Evolutionary conservation across 139 green algal species (phyloP), one percentile per base, ranked within the genome.

Genomic region (Picochlorum sp.): DNA sequence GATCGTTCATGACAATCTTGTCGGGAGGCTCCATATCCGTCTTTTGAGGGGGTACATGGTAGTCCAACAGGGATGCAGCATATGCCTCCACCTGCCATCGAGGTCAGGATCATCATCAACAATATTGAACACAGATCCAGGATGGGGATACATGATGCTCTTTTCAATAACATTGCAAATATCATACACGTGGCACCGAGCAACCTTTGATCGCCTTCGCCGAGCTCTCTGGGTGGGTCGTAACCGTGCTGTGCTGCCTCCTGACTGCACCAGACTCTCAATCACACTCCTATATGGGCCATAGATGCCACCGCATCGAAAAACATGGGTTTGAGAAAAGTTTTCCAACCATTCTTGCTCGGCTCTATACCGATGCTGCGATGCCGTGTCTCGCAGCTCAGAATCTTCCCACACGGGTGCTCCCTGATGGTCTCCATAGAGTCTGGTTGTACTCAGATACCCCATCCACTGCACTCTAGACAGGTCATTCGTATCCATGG

Each of bases 171-270:
- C 72, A 23, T 63, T 64, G 64, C 84, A 92, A 47, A 92, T 89
- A 65, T 92, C 86, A 26, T 57, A 45, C 55, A 95, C 80, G 62
- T 92, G 86, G 67, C 78, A 88, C 15, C 86, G 68, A 0, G 76
- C 63, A 14, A 76, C 89, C 69, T 68, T 90, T 41, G 57, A 70
- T 71, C 82, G 76, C 24, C 14, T 23, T 45, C 56, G 55, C 10
- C 86, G 67, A 3, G 74, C 63, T 28, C 51, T 16, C 65, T 86
- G 70, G 49, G 38, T 70, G 10, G 58, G 34, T 13, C 34, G 34
- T 11, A 41, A 41, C 32, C 15, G 44, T 52, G 14, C 32, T 1
- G 32, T 30, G 15, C 9, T 68, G 52, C 66, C 61, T 62, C n/a
- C 41, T 1, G n/a, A 67, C 61, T 1, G 72, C 50, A 23, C 8